A percentile compares a stretch with the other conserved stretches of the same genome.
Evolutionary conservation across 2,329 filamentous ascomycete genomes (phyloP).

Genomic region (Hypocreales sp.): DNA sequence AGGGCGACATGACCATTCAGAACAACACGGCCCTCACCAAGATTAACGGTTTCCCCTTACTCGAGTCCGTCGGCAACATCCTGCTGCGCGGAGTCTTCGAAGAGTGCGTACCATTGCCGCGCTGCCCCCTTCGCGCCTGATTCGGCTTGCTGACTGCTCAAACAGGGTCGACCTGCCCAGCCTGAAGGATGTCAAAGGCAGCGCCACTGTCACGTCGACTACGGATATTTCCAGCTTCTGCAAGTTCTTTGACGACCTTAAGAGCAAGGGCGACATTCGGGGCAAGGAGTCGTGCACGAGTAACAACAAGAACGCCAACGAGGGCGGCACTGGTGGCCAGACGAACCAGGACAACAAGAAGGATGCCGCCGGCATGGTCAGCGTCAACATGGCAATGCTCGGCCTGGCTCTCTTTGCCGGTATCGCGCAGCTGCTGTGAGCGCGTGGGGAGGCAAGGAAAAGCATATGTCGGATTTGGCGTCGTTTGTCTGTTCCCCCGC

Average conservation of each 20-base stretch:
- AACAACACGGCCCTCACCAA: slow-evolving; percentile 68
- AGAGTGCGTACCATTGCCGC: slow-evolving; percentile 43
- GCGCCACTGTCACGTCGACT: slow-evolving; percentile 54
- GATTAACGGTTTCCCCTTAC: slow-evolving; percentile 51
- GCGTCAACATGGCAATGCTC: slow-evolving; percentile 30
- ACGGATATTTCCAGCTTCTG: slow-evolving; percentile 42
- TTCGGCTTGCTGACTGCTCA: not conserved
- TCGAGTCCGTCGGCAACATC: slow-evolving; percentile 66
- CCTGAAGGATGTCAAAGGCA: slow-evolving; percentile 53
- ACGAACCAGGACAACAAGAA: slow-evolving; percentile 13
- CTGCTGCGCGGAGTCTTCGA: slow-evolving; percentile 75
- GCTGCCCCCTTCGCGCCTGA: not conserved
- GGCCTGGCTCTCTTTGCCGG: slow-evolving; percentile 30
- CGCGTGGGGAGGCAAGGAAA: slow-evolving; percentile 7
- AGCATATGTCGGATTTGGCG: slow-evolving; percentile 17
- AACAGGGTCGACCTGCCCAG: slow-evolving; percentile 55
- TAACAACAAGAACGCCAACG: slow-evolving; percentile 36
- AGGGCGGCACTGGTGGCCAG: slow-evolving; percentile 14
- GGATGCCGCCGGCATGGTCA: slow-evolving; percentile 27
- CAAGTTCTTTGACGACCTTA: slow-evolving; percentile 29
- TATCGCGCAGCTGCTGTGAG: slow-evolving; percentile 37
- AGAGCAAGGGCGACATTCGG: slow-evolving; percentile 21
- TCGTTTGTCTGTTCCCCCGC: slow-evolving; percentile 17
- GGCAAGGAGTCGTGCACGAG: slow-evolving; percentile 32
- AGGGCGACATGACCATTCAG: slow-evolving; percentile 69